phyloP scores from a whole-genome alignment of 169 alveolate species.

The Cryptosporidium ubiquitum region DNA sequence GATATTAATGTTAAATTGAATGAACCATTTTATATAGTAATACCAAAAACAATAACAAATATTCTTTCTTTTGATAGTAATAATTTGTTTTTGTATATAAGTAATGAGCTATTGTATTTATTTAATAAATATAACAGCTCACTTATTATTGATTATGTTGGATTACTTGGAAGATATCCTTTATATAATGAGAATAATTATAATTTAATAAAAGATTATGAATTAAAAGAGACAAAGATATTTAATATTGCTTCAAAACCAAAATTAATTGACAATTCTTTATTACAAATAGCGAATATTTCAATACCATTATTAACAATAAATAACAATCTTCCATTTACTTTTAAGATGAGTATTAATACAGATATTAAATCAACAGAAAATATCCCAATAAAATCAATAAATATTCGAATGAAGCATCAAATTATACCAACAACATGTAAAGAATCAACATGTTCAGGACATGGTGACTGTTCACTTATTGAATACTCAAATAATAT shows the following conservation, averaged over 20 bases:
- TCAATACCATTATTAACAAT: slow-evolving; percentile 12
- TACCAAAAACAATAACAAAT: slow-evolving; percentile 42
- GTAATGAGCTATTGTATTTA: slow-evolving; percentile 12
- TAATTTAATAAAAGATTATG: slow-evolving; percentile 20
- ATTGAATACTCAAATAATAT: slow-evolving; percentile 27
- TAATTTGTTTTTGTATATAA: neutral
- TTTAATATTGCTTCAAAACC: slow-evolving; percentile 14
- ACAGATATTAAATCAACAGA: neutral
- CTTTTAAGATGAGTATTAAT: slow-evolving; percentile 24
- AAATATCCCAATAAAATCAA: slow-evolving; percentile 19
- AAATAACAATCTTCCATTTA: slow-evolving; percentile 11
- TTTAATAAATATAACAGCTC: slow-evolving; percentile 6
- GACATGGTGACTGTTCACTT: slow-evolving; percentile 59
- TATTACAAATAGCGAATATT: slow-evolving; percentile 14
- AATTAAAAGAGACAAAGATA: slow-evolving; percentile 18
- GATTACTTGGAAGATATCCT: slow-evolving; percentile 60
- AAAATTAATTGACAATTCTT: neutral
- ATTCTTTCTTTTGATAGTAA: slow-evolving; percentile 27
- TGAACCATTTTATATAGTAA: slow-evolving; percentile 61
- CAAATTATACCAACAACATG: slow-evolving; percentile 18
- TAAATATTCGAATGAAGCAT: slow-evolving; percentile 27
- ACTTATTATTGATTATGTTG: slow-evolving; percentile 13
- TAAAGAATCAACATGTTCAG: slow-evolving; percentile 36
- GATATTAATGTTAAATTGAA: slow-evolving; percentile 18
- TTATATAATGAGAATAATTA: slow-evolving; percentile 3